These are phyloP conservation scores for Gossypium trilobum DNA, from an alignment of 441 rosid genomes.

Conservation along the genomic window DNA sequence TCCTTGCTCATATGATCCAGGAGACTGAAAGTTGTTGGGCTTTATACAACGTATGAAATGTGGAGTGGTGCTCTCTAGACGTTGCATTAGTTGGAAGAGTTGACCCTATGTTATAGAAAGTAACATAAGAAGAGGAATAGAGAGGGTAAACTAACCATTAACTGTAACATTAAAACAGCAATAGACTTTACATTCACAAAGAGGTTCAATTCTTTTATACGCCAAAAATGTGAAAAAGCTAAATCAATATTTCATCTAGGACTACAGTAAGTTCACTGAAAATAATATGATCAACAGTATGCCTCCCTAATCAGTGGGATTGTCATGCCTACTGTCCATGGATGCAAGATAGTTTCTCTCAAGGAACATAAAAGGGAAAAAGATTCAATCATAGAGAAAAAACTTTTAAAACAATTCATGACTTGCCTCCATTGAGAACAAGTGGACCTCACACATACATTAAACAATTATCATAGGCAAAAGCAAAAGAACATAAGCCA, in stretches of 20 bases:
- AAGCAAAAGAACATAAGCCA: neutral
- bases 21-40: slow-evolving; percentile 81
- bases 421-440: neutral
- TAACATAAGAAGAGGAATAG: slow-evolving; percentile 6
- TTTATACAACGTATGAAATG: slow-evolving; percentile 97
- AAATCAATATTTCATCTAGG: neutral
- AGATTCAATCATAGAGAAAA: neutral
- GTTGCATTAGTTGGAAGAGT: slow-evolving; percentile 94
- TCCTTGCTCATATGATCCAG: slow-evolving; percentile 79
- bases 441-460: neutral
- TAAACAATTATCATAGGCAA: neutral
- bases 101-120: slow-evolving; percentile 51
- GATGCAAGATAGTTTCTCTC: neutral
- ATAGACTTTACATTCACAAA: neutral
- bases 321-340: neutral
- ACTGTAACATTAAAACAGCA: slow-evolving; percentile 1
- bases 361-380: neutral
- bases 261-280: neutral
- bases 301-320: neutral
- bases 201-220: neutral
- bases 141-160: slow-evolving; percentile 5
- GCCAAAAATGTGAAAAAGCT: neutral
- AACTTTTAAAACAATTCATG: neutral
- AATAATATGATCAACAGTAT: neutral
- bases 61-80: slow-evolving; percentile 85